Base-by-base conservation (phyloP, 1,284 basidiomycete genomes). In the Mycena citricolor region DNA sequence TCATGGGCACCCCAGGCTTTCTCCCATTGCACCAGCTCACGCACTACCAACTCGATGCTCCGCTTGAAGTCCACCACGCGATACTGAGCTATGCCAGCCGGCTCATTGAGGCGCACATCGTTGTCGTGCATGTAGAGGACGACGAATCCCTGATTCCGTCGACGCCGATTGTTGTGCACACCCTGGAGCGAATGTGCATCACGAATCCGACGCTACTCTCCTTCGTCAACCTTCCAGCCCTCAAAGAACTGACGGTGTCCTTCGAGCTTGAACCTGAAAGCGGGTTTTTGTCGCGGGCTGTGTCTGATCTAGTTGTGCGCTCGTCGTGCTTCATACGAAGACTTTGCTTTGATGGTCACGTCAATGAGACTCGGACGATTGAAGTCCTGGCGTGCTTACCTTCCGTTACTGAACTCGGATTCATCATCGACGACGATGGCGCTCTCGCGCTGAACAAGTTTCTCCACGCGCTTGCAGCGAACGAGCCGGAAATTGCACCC, bases 91-190 rank as follows among this genome's bases (percentile, higher is more conserved):
- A 24, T 0, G 45, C 35, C 5, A 16, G 11, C 1, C 34, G 35
- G 5, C 39, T 47, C 4, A 36, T 47, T 11, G 35, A 38, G 8
- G 39, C 35, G 8, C 34, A 8, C 7, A 42, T 47, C 4, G 5
- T 29, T 10, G 10, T 3, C 7, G n/a, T n/a, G n/a, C n/a, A n/a
- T n/a, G 7, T 14, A n/a, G n/a, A 19, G 16, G 28, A 41, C 4
- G 19, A 17, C 12, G 34, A 28, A 8, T 16, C 22, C 12, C 34
- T 8, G 20, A 17, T 2, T 19, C 32, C n/a, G 1, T 16, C 8
- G 33, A n/a, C 17, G n/a, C 8, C 4, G 21, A 1, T 14, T 16
- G 37, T 41, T 4, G 14, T 46, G 10, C 12, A 8, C 12, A n/a
- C 10, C 14, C 30, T 46, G 6, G 32, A 26, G 1, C 44, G 44